These are phyloP conservation scores for Penicillium angulare DNA, from an alignment of 495 filamentous ascomycete species.

Conservation along the genomic window DNA sequence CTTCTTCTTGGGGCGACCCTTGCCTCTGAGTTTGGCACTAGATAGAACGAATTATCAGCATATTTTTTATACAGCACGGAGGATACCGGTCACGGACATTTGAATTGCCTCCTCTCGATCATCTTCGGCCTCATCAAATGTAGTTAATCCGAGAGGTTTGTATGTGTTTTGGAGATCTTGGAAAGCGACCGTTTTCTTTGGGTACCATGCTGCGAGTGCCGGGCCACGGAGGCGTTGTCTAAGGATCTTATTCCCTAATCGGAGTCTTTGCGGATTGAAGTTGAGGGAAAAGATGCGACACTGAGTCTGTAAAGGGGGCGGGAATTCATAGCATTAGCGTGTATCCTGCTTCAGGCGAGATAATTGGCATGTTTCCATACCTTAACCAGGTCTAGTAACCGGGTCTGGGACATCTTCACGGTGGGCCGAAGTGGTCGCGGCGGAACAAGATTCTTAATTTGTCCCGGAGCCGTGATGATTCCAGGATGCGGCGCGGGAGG, in stretches of 20 bases:
- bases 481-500: too few species aligned
- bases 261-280: constrained; percentile 78
- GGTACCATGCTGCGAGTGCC: constrained; percentile 80
- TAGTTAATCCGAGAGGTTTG: constrained; percentile 55
- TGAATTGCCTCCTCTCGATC: constrained; percentile 75
- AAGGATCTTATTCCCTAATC: constrained; percentile 84
- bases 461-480: too few species aligned
- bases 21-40: constrained; percentile 75
- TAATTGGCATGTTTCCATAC: constrained; percentile 38
- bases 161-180: constrained; percentile 59
- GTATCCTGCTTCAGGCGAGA: too few species aligned
- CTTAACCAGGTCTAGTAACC: constrained; percentile 77
- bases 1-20: constrained; percentile 92
- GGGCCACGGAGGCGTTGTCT: constrained; percentile 81
- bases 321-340: too few species aligned
- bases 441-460: not conserved
- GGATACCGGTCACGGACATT: too few species aligned
- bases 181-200: constrained; percentile 65
- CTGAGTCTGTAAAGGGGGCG: constrained; percentile 68
- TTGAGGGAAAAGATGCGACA: constrained; percentile 87
- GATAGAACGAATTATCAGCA: too few species aligned
- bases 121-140: constrained; percentile 71
- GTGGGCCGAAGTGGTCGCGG: not conserved
- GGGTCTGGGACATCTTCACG: constrained; percentile 64
- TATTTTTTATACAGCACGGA: too few species aligned